phyloP scores from a whole-genome alignment of 2,329 filamentous ascomycete species.

The Aquanectria penicillioides region DNA sequence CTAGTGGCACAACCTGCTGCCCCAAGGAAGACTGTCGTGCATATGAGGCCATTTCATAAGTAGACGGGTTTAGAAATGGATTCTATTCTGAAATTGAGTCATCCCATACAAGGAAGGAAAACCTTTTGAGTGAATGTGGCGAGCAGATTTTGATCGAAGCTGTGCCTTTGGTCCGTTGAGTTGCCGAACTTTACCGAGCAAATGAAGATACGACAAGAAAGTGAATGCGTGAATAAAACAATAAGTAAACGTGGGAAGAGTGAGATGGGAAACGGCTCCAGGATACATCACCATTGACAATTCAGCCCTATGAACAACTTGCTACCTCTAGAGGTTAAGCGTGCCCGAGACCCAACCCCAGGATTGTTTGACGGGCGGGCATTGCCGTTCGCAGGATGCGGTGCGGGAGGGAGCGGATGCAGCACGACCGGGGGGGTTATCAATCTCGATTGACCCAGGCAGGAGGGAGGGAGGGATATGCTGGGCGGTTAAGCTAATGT shows the following conservation, averaged over 20 bases:
- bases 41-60: slow-evolving; percentile 6
- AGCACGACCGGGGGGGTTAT: slow-evolving; percentile 22
- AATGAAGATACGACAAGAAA: not conserved
- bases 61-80: slow-evolving; percentile 14
- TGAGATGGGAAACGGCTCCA: not conserved
- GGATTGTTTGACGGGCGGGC: slow-evolving; percentile 35
- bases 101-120: not conserved
- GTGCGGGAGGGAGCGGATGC: slow-evolving; percentile 33
- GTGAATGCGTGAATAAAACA: too few species aligned
- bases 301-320: slow-evolving; percentile 37
- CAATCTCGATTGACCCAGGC: slow-evolving; percentile 12
- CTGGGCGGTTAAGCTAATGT: slow-evolving; percentile 13
- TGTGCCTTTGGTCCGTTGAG: not conserved
- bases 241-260: too few species aligned
- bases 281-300: not conserved
- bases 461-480: slow-evolving; percentile 2
- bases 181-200: slow-evolving; percentile 20
- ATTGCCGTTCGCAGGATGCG: slow-evolving; percentile 37
- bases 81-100: slow-evolving; percentile 7
- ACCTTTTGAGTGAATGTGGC: not conserved
- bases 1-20: slow-evolving; percentile 32
- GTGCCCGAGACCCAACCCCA: slow-evolving; percentile 32
- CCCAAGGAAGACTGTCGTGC: slow-evolving; percentile 14
- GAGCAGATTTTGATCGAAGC: not conserved
- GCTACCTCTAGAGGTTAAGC: slow-evolving; percentile 42